These are phyloP conservation scores for Penicillium concentricum DNA, from an alignment of 2,329 filamentous ascomycete genomes.

Conservation along the genomic window DNA sequence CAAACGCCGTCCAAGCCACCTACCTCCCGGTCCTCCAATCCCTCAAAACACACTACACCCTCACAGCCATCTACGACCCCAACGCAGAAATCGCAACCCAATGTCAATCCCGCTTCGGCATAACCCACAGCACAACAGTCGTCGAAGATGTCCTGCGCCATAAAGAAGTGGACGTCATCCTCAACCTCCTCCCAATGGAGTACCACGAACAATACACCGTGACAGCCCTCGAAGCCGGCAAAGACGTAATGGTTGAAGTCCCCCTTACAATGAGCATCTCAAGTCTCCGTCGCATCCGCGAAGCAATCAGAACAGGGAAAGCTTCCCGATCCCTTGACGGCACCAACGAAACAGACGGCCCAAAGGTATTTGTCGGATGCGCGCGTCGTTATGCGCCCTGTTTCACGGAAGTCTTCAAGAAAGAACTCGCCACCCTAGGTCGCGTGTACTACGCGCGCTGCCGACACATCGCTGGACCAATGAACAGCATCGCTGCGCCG, in stretches of 20 bases:
- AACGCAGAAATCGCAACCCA: constrained; percentile 9
- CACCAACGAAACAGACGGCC: constrained; percentile 37
- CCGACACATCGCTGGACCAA: constrained; percentile 56
- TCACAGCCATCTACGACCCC: constrained; percentile 52
- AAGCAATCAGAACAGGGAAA: constrained; percentile 34
- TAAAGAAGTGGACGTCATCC: constrained; percentile 38
- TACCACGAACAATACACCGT: constrained; percentile 56
- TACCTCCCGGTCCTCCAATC: constrained; percentile 54
- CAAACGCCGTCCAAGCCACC: constrained; percentile 52
- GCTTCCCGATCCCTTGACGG: constrained; percentile 29
- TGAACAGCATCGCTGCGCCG: background rate
- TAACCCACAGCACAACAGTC: constrained; percentile 34
- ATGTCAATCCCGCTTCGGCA: constrained; percentile 16
- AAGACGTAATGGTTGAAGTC: constrained; percentile 61
- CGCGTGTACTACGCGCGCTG: constrained; percentile 57
- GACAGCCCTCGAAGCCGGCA: constrained; percentile 53
- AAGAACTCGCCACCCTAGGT: constrained; percentile 53
- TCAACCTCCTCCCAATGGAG: constrained; percentile 57
- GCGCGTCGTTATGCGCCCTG: constrained; percentile 61
- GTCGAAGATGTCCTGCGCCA: constrained; percentile 52
- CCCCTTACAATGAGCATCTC: constrained; percentile 53
- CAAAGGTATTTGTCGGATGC: constrained; percentile 58
- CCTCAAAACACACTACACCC: constrained; percentile 43
- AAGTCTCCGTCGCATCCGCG: constrained; percentile 49
- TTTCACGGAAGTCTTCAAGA: constrained; percentile 53